These are phyloP conservation scores for Trichoderma koningii DNA, from an alignment of 2,329 filamentous ascomycete genomes.

Conservation along the genomic window DNA sequence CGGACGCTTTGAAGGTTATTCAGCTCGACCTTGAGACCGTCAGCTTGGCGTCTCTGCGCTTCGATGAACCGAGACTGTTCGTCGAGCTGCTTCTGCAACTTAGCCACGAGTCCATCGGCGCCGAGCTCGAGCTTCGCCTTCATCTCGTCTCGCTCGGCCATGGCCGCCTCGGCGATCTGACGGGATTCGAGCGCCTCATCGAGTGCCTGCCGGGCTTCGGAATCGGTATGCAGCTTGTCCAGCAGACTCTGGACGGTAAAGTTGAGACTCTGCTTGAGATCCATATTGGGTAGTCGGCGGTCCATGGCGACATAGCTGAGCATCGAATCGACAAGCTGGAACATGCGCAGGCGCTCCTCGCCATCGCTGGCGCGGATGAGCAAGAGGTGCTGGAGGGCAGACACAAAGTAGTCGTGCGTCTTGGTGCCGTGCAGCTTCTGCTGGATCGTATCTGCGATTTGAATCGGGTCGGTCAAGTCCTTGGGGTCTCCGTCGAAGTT, in stretches of 20 bases:
- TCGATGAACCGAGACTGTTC: slow-evolving; percentile 91
- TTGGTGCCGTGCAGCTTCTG: slow-evolving; percentile 78
- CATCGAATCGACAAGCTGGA: slow-evolving; percentile 98
- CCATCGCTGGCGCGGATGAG: slow-evolving; percentile 89
- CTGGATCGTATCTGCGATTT: slow-evolving; percentile 94
- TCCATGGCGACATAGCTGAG: slow-evolving; percentile 99
- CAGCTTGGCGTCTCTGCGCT: slow-evolving; percentile 81
- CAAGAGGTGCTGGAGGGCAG: slow-evolving; percentile 90
- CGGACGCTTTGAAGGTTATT: slow-evolving; percentile 82
- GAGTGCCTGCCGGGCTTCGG: slow-evolving; percentile 85
- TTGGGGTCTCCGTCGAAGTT: slow-evolving; percentile 81
- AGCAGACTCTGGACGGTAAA: slow-evolving; percentile 95
- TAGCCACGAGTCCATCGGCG: slow-evolving; percentile 89
- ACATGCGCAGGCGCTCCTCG: slow-evolving; percentile 91
- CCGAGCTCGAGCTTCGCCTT: slow-evolving; percentile 83
- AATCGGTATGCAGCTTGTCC: slow-evolving; percentile 95
- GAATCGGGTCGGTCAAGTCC: slow-evolving; percentile 87
- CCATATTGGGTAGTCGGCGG: slow-evolving; percentile 89
- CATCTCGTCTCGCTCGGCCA: slow-evolving; percentile 96
- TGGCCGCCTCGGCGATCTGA: slow-evolving; percentile 91
- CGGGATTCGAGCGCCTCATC: slow-evolving; percentile 90
- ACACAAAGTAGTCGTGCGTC: slow-evolving; percentile 93
- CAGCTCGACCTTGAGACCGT: slow-evolving; percentile 85
- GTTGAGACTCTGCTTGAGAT: slow-evolving; percentile 95
- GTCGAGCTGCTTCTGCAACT: slow-evolving; percentile 89